Percentiles rank a stretch among this genome's conserved stretches.
These are phyloP conservation scores for Mycena chlorophos DNA, from an alignment of 768 basidiomycete genomes.

Conservation along the genomic window DNA sequence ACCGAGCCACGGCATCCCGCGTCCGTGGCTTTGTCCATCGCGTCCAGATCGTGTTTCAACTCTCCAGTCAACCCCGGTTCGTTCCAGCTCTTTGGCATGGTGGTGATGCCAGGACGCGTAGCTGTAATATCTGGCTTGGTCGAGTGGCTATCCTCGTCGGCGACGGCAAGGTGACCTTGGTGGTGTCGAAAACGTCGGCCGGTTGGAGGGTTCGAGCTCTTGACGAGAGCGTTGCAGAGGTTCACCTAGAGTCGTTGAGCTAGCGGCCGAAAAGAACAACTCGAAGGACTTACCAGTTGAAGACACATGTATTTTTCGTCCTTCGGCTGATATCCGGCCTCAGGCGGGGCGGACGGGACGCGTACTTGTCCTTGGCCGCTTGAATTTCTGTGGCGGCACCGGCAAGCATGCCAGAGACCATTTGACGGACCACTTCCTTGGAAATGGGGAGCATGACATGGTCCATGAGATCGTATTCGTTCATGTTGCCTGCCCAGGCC, in stretches of 20 bases:
- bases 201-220: not conserved
- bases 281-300: too few relatives aligned
- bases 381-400: too few relatives aligned
- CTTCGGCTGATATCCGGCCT: too few relatives aligned
- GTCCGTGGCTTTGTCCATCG: not conserved
- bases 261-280: too few relatives aligned
- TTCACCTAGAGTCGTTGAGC: not conserved
- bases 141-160: not conserved
- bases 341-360: too few relatives aligned
- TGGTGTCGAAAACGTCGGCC: conserved; percentile 3
- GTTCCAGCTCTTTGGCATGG: not conserved
- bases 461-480: too few relatives aligned
- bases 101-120: conserved; percentile 1
- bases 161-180: not conserved
- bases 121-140: conserved; percentile 3
- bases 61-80: conserved; percentile 3
- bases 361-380: too few relatives aligned
- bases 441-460: too few relatives aligned
- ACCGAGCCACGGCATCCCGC: not conserved
- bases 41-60: conserved; percentile 4
- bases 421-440: too few relatives aligned
- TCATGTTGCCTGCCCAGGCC: too few relatives aligned
- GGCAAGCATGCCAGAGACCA: too few relatives aligned
- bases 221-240: not conserved
- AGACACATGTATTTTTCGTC: too few relatives aligned